Evolutionary conservation across 116 monocot species (phyloP), one percentile per base, ranked within the genome.

Genomic region (Cymodocea nodosa): DNA sequence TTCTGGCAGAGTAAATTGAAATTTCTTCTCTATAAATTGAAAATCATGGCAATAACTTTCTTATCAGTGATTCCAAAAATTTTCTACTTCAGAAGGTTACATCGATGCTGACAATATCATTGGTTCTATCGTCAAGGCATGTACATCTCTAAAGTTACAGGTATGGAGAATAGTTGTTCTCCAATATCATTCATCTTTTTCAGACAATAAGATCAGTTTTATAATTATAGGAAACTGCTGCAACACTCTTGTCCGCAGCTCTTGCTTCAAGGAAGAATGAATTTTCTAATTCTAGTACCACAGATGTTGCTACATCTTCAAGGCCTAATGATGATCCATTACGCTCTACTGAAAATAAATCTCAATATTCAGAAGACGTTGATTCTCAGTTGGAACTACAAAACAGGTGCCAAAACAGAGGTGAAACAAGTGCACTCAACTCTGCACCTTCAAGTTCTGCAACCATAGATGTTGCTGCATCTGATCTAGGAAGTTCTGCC

Each of bases 81-180:
- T 56, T 64, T 64, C 48, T 20, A 23, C 40, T 15, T 63, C 80
- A 94, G 94, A 86, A 70, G 94, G 94, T 55, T 84, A 80, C 68
- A 72, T 87, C 57, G 74, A 13, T 71, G 70, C 69, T 60, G 82
- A 75, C 68, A 69, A 48, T 71, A 80, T 89, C 70, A 56, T 77
- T 51, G 82, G 76, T 73, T 75, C 66, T 73, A 73, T 94, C 25
- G 84, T 83, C 65, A 94, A 89, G 68, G 79, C 89, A 79, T 86
- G 85, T 82, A 78, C 80, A 63, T 36, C 78, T 15, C 57, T 94
- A 18, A 82, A 94, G 60, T 51, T 94, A 40, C 94, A 94, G 84
- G 94, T 94, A 50, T 53, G 56, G 23, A 55, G 52, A 20, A 14
- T 9, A 58, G 6, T 11, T 61, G 16, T 40, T 50, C 50, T 56